These are phyloP conservation scores for Fusarium nelsonii DNA, from an alignment of 2,329 filamentous ascomycete genomes.

Conservation along the genomic window DNA sequence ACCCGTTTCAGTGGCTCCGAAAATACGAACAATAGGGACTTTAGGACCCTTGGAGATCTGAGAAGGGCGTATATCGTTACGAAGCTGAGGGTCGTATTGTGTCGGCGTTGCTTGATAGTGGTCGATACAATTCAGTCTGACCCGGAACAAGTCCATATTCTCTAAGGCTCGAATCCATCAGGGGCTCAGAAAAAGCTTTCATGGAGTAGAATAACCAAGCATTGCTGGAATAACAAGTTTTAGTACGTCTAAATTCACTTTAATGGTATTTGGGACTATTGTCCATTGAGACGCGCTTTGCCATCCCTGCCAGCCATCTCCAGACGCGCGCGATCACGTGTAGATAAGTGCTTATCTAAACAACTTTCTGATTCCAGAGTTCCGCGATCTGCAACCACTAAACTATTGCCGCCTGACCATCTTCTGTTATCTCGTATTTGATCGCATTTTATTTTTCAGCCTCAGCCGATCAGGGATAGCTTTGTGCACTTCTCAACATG, in stretches of 20 bases:
- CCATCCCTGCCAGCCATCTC: slow-evolving; percentile 9
- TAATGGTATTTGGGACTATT: slow-evolving; percentile 2
- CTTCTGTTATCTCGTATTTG: neutral
- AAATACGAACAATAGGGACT: slow-evolving; percentile 88
- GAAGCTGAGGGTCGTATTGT: slow-evolving; percentile 82
- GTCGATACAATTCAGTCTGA: slow-evolving; percentile 96
- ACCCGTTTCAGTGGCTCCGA: slow-evolving; percentile 92
- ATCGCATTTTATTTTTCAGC: neutral
- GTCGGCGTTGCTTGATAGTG: slow-evolving; percentile 88
- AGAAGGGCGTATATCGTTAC: slow-evolving; percentile 70
- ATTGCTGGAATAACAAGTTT: neutral
- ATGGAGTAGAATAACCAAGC: neutral
- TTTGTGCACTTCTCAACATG: slow-evolving; percentile 1
- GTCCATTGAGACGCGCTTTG: slow-evolving; percentile 26
- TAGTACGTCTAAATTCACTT: slow-evolving; percentile 3
- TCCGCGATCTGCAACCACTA: slow-evolving; percentile 10
- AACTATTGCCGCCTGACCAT: neutral
- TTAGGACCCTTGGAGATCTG: slow-evolving; percentile 74
- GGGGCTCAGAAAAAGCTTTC: slow-evolving; percentile 4
- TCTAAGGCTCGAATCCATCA: slow-evolving; percentile 36
- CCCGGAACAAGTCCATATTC: slow-evolving; percentile 78
- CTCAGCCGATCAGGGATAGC: no score
- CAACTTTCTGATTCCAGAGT: slow-evolving; percentile 9
- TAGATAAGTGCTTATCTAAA: slow-evolving; percentile 40
- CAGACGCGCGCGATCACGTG: slow-evolving; percentile 36